These are phyloP conservation scores for Nakazawaea molendinolei DNA, from an alignment of 805 yeast species.

Conservation along the genomic window DNA sequence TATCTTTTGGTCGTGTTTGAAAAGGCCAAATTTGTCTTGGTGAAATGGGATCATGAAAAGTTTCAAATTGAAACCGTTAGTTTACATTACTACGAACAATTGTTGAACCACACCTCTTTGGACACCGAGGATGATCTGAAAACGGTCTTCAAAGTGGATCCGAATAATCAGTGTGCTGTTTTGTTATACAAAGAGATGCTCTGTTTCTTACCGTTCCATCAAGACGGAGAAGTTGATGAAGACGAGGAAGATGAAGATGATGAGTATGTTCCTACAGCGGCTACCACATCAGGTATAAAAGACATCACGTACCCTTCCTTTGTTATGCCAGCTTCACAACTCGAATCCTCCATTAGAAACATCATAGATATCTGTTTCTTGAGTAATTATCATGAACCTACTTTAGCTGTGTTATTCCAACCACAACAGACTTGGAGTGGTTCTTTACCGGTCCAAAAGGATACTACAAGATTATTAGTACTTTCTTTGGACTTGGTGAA, in stretches of 20 bases:
- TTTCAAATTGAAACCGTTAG: constrained; percentile 64
- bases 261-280: constrained; percentile 12
- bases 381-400: constrained; percentile 74
- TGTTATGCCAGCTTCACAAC: constrained; percentile 46
- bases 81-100: constrained; percentile 79
- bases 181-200: constrained; percentile 61
- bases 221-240: constrained; percentile 33
- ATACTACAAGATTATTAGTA: constrained; percentile 54
- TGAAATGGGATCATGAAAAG: constrained; percentile 58
- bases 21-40: constrained; percentile 69
- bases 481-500: constrained; percentile 59
- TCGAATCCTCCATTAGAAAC: constrained; percentile 52
- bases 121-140: constrained; percentile 29
- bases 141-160: constrained; percentile 53
- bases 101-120: constrained; percentile 43
- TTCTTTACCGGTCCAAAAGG: constrained; percentile 50
- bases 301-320: constrained; percentile 46
- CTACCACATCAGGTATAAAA: constrained; percentile 15
- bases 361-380: constrained; percentile 70
- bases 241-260: constrained; percentile 32
- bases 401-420: constrained; percentile 60
- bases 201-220: constrained; percentile 62
- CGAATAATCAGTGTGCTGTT: constrained; percentile 48
- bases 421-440: constrained; percentile 77
- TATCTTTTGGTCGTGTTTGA: constrained; percentile 61